phyloP scores from a whole-genome alignment of 805 yeast genomes.

The Candida dajiaensis region DNA sequence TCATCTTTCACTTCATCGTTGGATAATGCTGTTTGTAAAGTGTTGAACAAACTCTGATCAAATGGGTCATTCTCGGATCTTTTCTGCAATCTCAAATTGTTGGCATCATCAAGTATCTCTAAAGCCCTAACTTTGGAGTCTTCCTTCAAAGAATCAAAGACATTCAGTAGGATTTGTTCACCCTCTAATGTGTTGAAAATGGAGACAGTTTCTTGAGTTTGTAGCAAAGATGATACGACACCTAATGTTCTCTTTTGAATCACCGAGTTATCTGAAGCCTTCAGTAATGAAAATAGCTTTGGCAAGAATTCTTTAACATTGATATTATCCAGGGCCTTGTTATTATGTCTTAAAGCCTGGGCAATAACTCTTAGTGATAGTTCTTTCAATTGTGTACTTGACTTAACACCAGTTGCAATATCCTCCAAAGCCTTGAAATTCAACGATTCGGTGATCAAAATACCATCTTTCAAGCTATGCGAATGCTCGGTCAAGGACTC shows the following conservation, averaged over 20 bases:
- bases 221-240: slow-evolving; percentile 40
- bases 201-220: slow-evolving; percentile 28
- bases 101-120: slow-evolving; percentile 42
- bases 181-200: slow-evolving; percentile 18
- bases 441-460: slow-evolving; percentile 32
- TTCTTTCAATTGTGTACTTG: slow-evolving; percentile 35
- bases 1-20: slow-evolving; percentile 29
- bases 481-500: slow-evolving; percentile 51
- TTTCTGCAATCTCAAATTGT: slow-evolving; percentile 6
- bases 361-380: slow-evolving; percentile 55
- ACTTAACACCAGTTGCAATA: slow-evolving; percentile 14
- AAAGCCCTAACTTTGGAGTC: slow-evolving; percentile 33
- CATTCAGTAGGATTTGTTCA: slow-evolving; percentile 19
- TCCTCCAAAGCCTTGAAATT: slow-evolving; percentile 28
- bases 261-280: slow-evolving; percentile 23
- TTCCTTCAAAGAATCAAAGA: slow-evolving; percentile 18
- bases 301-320: slow-evolving; percentile 10
- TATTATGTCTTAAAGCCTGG: slow-evolving; percentile 69
- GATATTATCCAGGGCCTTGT: slow-evolving; percentile 44
- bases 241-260: slow-evolving; percentile 47
- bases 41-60: slow-evolving; percentile 9
- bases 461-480: slow-evolving; percentile 63
- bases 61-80: slow-evolving; percentile 10
- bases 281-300: slow-evolving; percentile 6
- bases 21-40: slow-evolving; percentile 19